phyloP scores from a whole-genome alignment of 345 rosid genomes.

The Eucalyptus marginata region DNA sequence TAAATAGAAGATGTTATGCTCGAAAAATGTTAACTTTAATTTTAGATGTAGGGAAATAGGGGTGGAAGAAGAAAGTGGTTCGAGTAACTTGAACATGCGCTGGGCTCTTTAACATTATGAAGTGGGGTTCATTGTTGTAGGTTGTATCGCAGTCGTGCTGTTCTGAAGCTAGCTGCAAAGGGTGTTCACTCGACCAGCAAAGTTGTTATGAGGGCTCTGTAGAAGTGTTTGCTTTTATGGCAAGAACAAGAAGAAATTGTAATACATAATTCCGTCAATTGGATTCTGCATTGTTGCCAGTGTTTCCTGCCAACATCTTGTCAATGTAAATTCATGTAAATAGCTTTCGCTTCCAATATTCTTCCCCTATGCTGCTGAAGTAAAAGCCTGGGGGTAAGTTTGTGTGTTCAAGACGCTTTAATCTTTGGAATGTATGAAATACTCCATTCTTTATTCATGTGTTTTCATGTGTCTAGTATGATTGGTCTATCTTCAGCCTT shows the following conservation, averaged over 20 bases:
- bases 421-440: not conserved
- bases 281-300: not conserved
- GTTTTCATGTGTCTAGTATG: not conserved
- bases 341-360: not conserved
- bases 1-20: not conserved
- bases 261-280: not conserved
- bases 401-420: not conserved
- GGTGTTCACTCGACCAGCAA: slow-evolving; percentile 66
- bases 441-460: not conserved
- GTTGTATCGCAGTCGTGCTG: slow-evolving; percentile 48
- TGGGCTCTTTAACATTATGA: not conserved
- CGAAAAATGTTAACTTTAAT: not conserved
- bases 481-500: not conserved
- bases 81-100: not conserved
- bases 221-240: not conserved
- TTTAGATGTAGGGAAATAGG: not conserved
- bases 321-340: not conserved
- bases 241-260: not conserved
- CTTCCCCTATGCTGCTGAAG: not conserved
- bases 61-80: not conserved
- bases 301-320: not conserved
- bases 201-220: slow-evolving; percentile 52
- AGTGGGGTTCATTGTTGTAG: slow-evolving; percentile 13
- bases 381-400: not conserved
- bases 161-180: slow-evolving; percentile 56